Percentiles rank a stretch among this genome's conserved stretches.
phyloP scores from a whole-genome alignment of 2,329 filamentous ascomycete genomes.

The Neonectria sp. region DNA sequence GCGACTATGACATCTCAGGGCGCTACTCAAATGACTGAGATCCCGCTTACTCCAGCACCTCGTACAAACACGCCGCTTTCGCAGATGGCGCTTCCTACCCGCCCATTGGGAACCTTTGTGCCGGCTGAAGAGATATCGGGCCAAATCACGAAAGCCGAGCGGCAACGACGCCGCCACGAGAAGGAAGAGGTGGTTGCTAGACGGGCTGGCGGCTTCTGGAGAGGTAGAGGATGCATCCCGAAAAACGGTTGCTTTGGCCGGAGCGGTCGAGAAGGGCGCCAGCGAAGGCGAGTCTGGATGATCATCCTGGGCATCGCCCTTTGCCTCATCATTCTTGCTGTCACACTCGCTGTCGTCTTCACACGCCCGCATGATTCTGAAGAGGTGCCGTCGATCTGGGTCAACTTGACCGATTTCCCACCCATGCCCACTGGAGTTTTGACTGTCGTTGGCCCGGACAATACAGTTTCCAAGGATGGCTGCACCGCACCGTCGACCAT shows the following conservation, averaged over 20 bases:
- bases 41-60: constrained; percentile 66
- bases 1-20: constrained; percentile 75
- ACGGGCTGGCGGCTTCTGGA: constrained; percentile 74
- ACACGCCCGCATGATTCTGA: constrained; percentile 45
- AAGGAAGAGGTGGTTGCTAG: constrained; percentile 75
- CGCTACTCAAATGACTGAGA: constrained; percentile 72
- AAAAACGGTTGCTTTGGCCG: constrained; percentile 77
- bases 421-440: constrained; percentile 88
- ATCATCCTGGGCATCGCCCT: constrained; percentile 66
- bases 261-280: constrained; percentile 73
- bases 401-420: constrained; percentile 89
- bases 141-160: constrained; percentile 63
- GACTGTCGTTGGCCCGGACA: constrained; percentile 82
- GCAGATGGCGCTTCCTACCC: constrained; percentile 57
- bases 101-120: constrained; percentile 62
- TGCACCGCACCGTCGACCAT: constrained; percentile 82
- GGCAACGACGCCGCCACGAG: constrained; percentile 70
- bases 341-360: constrained; percentile 73
- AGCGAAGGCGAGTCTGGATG: constrained; percentile 73
- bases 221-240: constrained; percentile 75
- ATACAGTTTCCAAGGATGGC: constrained; percentile 72
- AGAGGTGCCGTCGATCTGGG: constrained; percentile 71
- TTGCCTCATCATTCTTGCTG: constrained; percentile 68
- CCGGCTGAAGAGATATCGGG: constrained; percentile 59
- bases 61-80: constrained; percentile 34